These are phyloP conservation scores for Xenoacremonium recifei DNA, from an alignment of 2,329 filamentous ascomycete species.

Conservation along the genomic window DNA sequence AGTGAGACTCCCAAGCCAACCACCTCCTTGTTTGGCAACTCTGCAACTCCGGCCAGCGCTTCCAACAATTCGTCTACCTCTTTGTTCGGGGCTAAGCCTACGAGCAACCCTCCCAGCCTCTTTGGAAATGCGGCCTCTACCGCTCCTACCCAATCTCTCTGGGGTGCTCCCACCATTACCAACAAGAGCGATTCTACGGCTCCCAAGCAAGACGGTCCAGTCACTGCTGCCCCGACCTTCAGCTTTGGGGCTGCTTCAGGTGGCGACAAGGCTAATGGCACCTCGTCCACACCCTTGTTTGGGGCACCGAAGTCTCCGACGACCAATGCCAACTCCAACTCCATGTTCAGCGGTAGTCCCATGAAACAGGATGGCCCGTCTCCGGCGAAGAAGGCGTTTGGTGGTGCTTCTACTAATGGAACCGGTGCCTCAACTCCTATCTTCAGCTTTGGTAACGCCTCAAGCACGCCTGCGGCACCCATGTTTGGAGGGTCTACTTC, in stretches of 20 bases:
- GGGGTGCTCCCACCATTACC: constrained; percentile 28
- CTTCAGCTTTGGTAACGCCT: constrained; percentile 36
- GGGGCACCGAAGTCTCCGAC: constrained; percentile 34
- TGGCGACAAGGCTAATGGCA: constrained; percentile 27
- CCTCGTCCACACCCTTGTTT: constrained; percentile 37
- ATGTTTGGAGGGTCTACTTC: constrained; percentile 34
- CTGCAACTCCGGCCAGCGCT: constrained; percentile 11
- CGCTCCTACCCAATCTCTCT: constrained; percentile 24
- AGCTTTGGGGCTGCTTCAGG: constrained; percentile 28
- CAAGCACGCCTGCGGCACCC: constrained; percentile 17
- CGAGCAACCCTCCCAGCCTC: constrained; percentile 24
- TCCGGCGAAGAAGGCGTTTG: constrained; percentile 35
- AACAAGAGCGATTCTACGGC: constrained; percentile 21
- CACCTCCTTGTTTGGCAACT: constrained; percentile 32
- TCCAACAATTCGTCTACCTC: constrained; percentile 13
- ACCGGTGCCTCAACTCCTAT: constrained; percentile 25
- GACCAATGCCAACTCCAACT: constrained; percentile 20
- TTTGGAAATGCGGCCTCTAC: constrained; percentile 29
- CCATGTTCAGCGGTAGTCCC: constrained; percentile 40
- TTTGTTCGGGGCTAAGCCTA: constrained; percentile 26
- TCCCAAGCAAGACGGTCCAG: constrained; percentile 8
- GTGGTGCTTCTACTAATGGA: constrained; percentile 21
- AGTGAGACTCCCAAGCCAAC: constrained; percentile 20
- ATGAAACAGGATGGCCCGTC: constrained; percentile 44
- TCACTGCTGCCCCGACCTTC: constrained; percentile 30